Evolutionary conservation across 805 yeast genomes (phyloP).

Genomic region (Candida saitoana): DNA sequence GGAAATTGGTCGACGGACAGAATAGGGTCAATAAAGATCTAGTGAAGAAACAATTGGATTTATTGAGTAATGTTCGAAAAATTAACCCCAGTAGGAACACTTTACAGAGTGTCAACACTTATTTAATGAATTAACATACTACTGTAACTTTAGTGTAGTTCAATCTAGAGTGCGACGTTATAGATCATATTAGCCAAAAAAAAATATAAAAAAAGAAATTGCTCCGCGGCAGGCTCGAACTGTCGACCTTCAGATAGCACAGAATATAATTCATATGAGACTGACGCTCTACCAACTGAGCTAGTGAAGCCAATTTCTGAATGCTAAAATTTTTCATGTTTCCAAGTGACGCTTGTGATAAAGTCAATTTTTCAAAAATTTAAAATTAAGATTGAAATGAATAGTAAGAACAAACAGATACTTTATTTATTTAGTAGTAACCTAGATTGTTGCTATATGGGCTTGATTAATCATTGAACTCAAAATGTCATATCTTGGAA

Average conservation of each 20-base stretch:
- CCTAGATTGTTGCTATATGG: no score
- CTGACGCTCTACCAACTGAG: conserved; percentile 20
- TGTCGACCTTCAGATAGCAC: conserved; percentile 45
- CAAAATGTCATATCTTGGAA: no score
- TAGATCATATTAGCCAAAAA: no score
- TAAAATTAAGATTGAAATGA: no score
- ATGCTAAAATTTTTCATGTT: no score
- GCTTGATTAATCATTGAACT: no score
- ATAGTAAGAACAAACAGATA: no score
- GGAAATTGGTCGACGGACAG: conserved; percentile 23
- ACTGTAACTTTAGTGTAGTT: no score
- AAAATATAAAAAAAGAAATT: conserved; percentile 14
- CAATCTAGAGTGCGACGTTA: no score
- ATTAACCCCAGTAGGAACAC: conserved; percentile 78
- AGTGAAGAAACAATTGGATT: conserved; percentile 53
- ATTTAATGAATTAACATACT: conserved; percentile 8
- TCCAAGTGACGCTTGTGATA: no score
- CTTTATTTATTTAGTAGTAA: no score
- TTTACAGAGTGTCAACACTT: conserved; percentile 62
- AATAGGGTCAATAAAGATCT: conserved; percentile 42
- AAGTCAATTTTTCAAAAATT: no score
- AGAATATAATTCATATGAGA: conserved; percentile 16
- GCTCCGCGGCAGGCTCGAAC: conserved; percentile 48
- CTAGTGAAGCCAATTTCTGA: conserved; percentile 8
- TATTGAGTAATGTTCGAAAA: conserved; percentile 43